Evolutionary conservation across 345 rosid species (phyloP).

Genomic region (Noccaea caerulescens): DNA sequence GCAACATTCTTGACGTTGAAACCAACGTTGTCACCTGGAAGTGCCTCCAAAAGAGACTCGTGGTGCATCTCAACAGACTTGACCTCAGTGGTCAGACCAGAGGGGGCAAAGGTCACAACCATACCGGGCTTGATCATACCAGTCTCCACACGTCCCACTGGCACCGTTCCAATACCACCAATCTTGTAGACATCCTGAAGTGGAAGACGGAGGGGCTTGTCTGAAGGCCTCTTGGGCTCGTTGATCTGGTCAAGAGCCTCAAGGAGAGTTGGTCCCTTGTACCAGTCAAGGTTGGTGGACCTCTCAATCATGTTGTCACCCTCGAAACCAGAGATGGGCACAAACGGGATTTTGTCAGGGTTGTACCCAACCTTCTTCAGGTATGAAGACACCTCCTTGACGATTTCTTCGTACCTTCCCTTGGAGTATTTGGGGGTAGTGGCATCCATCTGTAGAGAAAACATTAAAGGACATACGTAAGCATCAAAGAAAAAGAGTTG

Average conservation of each 20-base stretch:
- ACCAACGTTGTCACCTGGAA: conserved; percentile 8
- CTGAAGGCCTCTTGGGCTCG: conserved; percentile 24
- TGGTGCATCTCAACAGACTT: conserved; percentile 26
- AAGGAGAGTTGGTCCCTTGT: conserved; percentile 24
- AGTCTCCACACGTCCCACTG: conserved; percentile 17
- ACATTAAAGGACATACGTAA: background rate
- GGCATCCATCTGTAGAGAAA: background rate
- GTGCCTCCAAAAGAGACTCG: conserved; percentile 21
- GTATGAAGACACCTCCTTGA: conserved; percentile 25
- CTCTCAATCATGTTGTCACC: conserved; percentile 26
- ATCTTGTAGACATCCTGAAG: conserved; percentile 25
- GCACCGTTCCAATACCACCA: conserved; percentile 28
- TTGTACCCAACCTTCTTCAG: conserved; percentile 15
- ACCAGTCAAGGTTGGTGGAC: conserved; percentile 23
- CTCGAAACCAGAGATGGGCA: conserved; percentile 12
- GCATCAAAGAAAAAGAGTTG: background rate
- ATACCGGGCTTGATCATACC: conserved; percentile 24
- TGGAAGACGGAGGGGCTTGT: conserved; percentile 22
- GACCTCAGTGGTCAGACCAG: conserved; percentile 18
- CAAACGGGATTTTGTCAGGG: conserved; percentile 21
- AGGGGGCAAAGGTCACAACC: conserved; percentile 19
- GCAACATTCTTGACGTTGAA: conserved; percentile 17
- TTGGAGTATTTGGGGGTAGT: conserved; percentile 15
- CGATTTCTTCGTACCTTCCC: conserved; percentile 10
- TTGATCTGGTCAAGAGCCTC: conserved; percentile 24